Evolutionary conservation across 1,284 basidiomycete genomes (phyloP), one percentile per base, ranked within the genome.

Genomic region (Ustilago crameri): DNA sequence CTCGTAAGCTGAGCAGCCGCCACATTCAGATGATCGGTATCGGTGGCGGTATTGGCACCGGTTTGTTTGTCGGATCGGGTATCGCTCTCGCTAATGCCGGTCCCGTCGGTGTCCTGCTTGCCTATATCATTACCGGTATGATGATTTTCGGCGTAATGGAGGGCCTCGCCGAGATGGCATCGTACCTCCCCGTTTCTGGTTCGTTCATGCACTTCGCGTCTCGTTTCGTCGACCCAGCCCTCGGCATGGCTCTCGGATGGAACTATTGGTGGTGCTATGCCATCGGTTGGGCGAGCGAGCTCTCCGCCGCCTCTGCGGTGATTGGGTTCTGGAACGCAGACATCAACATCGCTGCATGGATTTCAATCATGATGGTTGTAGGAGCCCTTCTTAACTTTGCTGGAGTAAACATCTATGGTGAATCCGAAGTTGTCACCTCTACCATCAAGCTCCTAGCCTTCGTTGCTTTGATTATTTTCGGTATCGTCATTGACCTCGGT

Each of bases 241-340:
- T 90, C 51, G 90, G 90, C 38, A 91, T 91, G 76, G 89, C 90
- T 5, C 86, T 82, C 2, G 80, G 80, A 9, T 74, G 61, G 69
- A 76, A 75, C 62, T 78, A 75, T 43, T 65, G 61, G 75, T 78
- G 81, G 52, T 80, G 76, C 55, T 70, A 80, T 38, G 72, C 78
- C 3, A 75, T 82, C 40, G 78, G 76, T 14, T 68, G 74, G 43
- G 77, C 79, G 23, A 73, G 74, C 26, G 81, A 83, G 50, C 69
- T 81, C 46, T 76, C 75, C 1, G 86, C 85, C 10, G 86, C 85
- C 15, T 86, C 81, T 80, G 78, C 82, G 22, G 76, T 83, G 14
- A 79, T 83, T 32, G 54, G 63, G 9, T 84, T 75, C 68, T 82
- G 81, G 83, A 55, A 81, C 30, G 56, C 71, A 47, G 56, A 69